Base-by-base conservation (phyloP, 2,329 filamentous ascomycete species). In the Aspergillus terreus region DNA sequence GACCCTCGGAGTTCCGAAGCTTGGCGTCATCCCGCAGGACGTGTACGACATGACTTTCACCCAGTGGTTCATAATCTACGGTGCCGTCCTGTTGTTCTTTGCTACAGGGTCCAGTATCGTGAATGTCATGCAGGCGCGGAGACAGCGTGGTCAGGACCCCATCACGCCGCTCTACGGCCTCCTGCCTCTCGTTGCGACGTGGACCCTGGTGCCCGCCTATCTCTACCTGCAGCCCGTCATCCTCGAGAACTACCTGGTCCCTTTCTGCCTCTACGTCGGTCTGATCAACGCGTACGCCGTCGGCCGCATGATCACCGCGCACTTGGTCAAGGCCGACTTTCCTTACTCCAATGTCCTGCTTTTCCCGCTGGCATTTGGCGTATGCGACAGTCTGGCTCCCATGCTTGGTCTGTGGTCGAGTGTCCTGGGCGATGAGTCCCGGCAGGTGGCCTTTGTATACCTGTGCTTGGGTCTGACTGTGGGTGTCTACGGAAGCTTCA, bases 401-500 rank as follows among this genome's bases (percentile, higher is more conserved):
- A 63, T 80, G 25, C 68, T 91, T 17, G 78, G 79, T 49, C 77
- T 87, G 23, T 71, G 90, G 90, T 86, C 87, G 1, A 88, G 84
- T 64, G 82, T 84, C 3, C 77, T 95, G 6, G 89, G 88, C 21
- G 77, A 83, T 56, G 87, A 79, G 46, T 83, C 87, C n/a, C 95
- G 95, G 70, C 91, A 96, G 75, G 87, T 96, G 45, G 88, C 90
- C 2, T 96, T 92, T 71, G 82, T 96, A 68, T 97, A 96, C 72
- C 82, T 85, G 66, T 92, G 92, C 76, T 76, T 97, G 21, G 94
- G 94, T 21, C 75, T 90, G 53, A 88, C 87, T 0, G 70, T 96
- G 44, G 94, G 94, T 32, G 85, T 97, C n/a, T 96, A 99, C 74
- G 92, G 90, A 54, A 96, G 91, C 71, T 99, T 99, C 70, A 90